Evolutionary conservation across 148 eudicot genomes (phyloP).

Genomic region (Oxyria digyna): DNA sequence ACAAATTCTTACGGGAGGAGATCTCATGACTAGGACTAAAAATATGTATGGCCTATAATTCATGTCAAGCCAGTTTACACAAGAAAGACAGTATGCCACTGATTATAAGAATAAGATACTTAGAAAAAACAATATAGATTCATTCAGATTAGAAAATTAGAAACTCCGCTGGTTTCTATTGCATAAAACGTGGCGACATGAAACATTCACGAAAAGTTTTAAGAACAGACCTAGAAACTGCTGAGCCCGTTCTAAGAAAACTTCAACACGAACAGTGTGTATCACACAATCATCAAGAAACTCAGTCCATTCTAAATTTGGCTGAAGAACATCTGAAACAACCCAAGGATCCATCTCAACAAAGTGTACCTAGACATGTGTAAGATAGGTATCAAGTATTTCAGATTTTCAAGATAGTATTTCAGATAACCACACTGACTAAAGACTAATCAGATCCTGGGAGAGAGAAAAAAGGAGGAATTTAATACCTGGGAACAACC

Average conservation of each 20-base stretch:
- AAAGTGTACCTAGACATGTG: slow-evolving; percentile 58
- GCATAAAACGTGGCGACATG: neutral
- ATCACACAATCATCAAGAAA: slow-evolving; percentile 70
- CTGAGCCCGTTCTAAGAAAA: slow-evolving; percentile 53
- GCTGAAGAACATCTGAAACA: slow-evolving; percentile 65
- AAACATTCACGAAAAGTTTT: neutral
- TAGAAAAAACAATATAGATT: neutral
- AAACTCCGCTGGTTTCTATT: neutral
- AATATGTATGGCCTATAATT: neutral
- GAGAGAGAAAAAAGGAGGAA: no score
- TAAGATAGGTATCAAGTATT: slow-evolving; percentile 2
- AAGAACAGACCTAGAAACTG: slow-evolving; percentile 36
- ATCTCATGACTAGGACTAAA: neutral
- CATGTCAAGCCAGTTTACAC: neutral
- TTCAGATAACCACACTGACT: neutral
- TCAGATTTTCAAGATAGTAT: no score
- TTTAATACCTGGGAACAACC: slow-evolving; percentile 88
- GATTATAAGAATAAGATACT: no score
- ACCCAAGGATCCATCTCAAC: slow-evolving; percentile 99
- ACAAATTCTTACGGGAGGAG: neutral
- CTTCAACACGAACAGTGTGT: slow-evolving; percentile 69
- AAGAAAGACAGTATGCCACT: neutral
- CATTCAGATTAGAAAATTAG: neutral
- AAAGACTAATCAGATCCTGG: neutral
- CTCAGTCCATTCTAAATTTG: slow-evolving; percentile 74